Evolutionary conservation across 306 rosid genomes (phyloP).

Genomic region (Prunus campanulata): DNA sequence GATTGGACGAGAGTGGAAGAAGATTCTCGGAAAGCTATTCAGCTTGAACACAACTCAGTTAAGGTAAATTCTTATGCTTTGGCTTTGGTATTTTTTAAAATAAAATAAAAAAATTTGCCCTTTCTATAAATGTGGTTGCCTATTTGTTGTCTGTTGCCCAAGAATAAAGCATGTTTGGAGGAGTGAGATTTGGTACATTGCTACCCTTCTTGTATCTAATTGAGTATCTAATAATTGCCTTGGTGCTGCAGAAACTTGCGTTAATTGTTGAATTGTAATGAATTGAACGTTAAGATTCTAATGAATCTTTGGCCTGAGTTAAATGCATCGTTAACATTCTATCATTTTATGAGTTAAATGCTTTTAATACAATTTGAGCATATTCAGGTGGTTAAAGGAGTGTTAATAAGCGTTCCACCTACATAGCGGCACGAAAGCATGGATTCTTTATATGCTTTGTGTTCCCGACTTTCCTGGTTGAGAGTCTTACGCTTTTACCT

Average conservation of each 20-base stretch:
- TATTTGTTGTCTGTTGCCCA: background rate
- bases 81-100: background rate
- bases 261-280: background rate
- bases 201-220: background rate
- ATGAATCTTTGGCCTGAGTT: background rate
- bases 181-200: background rate
- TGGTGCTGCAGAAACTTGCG: background rate
- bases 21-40: slow-evolving; percentile 80
- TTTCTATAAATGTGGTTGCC: background rate
- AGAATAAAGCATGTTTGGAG: background rate
- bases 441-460: background rate
- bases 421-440: background rate
- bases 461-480: background rate
- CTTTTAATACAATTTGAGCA: background rate
- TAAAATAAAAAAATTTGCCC: no score
- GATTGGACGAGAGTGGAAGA: slow-evolving; percentile 86
- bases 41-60: slow-evolving; percentile 60
- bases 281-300: background rate
- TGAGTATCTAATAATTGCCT: background rate
- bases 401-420: background rate
- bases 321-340: background rate
- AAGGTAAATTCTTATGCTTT: slow-evolving; percentile 46
- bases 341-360: background rate
- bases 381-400: background rate
- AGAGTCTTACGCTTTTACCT: slow-evolving; percentile 5